A percentile compares a stretch with the other conserved stretches of the same genome.
Evolutionary conservation across 441 rosid species (phyloP).

Genomic region (Geranium incanum): DNA sequence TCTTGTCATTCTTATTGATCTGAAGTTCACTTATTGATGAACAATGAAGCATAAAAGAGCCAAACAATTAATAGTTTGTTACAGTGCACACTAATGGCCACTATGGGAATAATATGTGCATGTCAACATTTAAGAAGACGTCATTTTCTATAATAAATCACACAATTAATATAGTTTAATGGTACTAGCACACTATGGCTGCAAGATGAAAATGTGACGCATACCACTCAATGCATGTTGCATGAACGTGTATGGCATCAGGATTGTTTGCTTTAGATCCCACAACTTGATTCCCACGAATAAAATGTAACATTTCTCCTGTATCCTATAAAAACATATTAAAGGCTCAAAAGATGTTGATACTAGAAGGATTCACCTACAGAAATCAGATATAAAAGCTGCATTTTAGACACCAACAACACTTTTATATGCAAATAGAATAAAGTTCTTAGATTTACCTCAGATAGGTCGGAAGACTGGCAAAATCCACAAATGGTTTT

Average conservation of each 20-base stretch:
- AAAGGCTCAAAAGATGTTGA: background rate
- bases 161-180: no score
- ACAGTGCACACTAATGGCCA: no score
- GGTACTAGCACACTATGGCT: background rate
- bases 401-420: background rate
- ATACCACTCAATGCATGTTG: slow-evolving; percentile 70
- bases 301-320: slow-evolving; percentile 69
- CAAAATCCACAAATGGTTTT: slow-evolving; percentile 61
- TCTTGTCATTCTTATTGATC: background rate
- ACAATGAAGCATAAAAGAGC: no score
- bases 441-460: slow-evolving; percentile 31
- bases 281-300: slow-evolving; percentile 40
- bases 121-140: no score
- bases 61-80: no score
- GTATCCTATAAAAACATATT: slow-evolving; percentile 36
- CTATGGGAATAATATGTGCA: no score
- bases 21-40: no score
- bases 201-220: background rate
- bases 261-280: slow-evolving; percentile 40
- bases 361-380: background rate
- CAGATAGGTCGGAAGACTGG: slow-evolving; percentile 46
- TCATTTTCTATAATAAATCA: no score
- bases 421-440: no score
- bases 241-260: slow-evolving; percentile 62
- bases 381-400: background rate